Conservation (phyloP, 202 grass and related monocot species). For the Carex arenaria region DNA sequence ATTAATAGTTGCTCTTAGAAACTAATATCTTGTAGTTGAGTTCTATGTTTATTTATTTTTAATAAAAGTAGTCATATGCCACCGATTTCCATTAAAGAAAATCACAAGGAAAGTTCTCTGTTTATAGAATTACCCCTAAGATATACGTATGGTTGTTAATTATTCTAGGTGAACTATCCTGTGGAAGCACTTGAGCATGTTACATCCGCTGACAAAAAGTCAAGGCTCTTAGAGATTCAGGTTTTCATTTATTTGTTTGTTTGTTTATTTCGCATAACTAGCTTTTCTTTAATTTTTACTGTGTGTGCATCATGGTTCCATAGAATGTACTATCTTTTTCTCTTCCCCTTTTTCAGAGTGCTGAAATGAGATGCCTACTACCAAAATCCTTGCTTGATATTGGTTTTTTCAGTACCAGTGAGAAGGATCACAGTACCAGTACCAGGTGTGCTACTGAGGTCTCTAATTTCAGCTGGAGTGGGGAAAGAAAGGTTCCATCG, state of each 20-base stretch:
- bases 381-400: conserved; percentile 64
- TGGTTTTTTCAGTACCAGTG: conserved; percentile 62
- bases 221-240: conserved; percentile 73
- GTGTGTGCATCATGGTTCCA: background rate
- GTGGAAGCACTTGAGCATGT: conserved; percentile 63
- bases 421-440: conserved; percentile 29
- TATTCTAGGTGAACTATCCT: conserved; percentile 82
- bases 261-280: background rate
- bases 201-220: conserved; percentile 52
- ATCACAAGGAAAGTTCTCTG: background rate
- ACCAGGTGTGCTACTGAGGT: conserved; percentile 21
- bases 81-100: too few species aligned
- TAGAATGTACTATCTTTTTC: background rate
- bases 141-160: conserved; percentile 20
- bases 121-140: background rate
- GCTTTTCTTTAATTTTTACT: conserved; percentile 25
- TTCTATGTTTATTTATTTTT: too few species aligned
- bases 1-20: conserved; percentile 1
- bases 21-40: background rate
- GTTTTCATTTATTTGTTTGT: conserved; percentile 19
- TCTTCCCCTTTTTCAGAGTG: conserved; percentile 50
- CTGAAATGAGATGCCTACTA: conserved; percentile 79
- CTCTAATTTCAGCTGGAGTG: conserved; percentile 77
- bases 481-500: conserved; percentile 71
- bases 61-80: too few species aligned